Base-by-base conservation (phyloP, 2,329 filamentous ascomycete genomes). In the Colletotrichum melonis region DNA sequence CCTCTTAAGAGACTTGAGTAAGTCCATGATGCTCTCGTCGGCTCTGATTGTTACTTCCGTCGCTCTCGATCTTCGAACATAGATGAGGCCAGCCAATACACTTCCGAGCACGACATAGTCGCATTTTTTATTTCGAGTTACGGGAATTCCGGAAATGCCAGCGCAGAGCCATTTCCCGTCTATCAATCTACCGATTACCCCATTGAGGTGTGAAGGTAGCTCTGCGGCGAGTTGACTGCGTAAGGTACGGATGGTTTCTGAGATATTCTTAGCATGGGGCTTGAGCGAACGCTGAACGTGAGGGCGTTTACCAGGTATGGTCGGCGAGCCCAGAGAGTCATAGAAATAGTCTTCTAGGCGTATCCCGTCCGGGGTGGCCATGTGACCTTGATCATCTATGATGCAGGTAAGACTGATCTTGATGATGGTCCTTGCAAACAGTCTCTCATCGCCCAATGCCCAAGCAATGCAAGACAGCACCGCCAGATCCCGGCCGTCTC, bases 41-140 rank as follows among this genome's bases (percentile, higher is more conserved):
- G 26, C 3, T 49, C 67, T 62, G 42, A 71, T 66, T 24, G 26
- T 42, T 3, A 73, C 46, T 32, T 71, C 62, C 2, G 67, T 70
- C 19, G 60, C 35, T 16, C 69, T 56, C 12, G 71, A 22, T 12
- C 71, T 67, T 5, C 71, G 67, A 11, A 73, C 67, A 19, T 66
- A 73, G 8, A 71, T 58, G 26, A 73, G 12, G 0, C 71, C 71
- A 1, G 71, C 71, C 3, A 73, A 66, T 9, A 73, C 11, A 22
- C 71, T 73, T 6, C 71, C 71, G 4, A 73, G 24, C 2, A 73
- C 67, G 4, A 73, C 28, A 19, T 73, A 73, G 22, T 73, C 71
- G 56, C 71, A 73, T n/a, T 63, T 73, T 4, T 73, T 73, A 28
- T 73, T 64, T 14, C 69, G 60, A 0, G 71, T 73, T 24, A 73